These are phyloP conservation scores for Teratosphaeria nubilosa DNA, from an alignment of 2,329 filamentous ascomycete genomes.

Conservation along the genomic window DNA sequence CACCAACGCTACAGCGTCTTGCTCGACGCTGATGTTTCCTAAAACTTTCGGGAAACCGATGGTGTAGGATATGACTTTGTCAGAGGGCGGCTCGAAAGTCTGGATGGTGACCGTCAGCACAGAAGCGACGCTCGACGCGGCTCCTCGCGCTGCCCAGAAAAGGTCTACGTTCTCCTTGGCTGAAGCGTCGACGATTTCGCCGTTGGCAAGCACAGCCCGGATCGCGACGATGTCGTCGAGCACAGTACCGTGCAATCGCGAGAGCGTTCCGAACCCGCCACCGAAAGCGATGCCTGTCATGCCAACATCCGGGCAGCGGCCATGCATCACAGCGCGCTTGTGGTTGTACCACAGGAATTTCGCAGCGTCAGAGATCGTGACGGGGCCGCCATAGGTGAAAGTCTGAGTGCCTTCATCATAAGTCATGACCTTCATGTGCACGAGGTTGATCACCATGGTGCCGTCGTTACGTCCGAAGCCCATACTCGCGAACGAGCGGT, in stretches of 20 bases:
- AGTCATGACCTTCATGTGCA: conserved; percentile 39
- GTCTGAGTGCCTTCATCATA: conserved; percentile 35
- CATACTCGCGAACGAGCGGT: conserved; percentile 45
- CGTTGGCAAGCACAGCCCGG: conserved; percentile 33
- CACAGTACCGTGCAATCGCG: conserved; percentile 43
- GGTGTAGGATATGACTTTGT: not conserved
- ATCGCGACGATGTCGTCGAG: conserved; percentile 40
- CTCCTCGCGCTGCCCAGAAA: conserved; percentile 40
- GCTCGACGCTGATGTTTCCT: not conserved
- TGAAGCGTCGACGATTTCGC: conserved; percentile 30
- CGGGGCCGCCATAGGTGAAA: conserved; percentile 12
- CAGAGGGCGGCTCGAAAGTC: not conserved
- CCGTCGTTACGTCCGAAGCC: conserved; percentile 35
- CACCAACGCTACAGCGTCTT: not conserved
- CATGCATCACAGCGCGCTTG: conserved; percentile 51
- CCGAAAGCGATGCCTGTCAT: conserved; percentile 46
- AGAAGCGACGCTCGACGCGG: conserved; percentile 7
- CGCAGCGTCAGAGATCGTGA: conserved; percentile 33
- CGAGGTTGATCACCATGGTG: conserved; percentile 48
- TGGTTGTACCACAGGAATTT: conserved; percentile 31
- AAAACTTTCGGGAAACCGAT: not conserved
- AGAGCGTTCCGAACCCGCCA: conserved; percentile 33
- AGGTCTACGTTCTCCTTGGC: conserved; percentile 37
- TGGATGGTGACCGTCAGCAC: not conserved
- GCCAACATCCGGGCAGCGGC: conserved; percentile 51